Conservation (phyloP, 306 rosid genomes). For the Quercus engelmannii region DNA sequence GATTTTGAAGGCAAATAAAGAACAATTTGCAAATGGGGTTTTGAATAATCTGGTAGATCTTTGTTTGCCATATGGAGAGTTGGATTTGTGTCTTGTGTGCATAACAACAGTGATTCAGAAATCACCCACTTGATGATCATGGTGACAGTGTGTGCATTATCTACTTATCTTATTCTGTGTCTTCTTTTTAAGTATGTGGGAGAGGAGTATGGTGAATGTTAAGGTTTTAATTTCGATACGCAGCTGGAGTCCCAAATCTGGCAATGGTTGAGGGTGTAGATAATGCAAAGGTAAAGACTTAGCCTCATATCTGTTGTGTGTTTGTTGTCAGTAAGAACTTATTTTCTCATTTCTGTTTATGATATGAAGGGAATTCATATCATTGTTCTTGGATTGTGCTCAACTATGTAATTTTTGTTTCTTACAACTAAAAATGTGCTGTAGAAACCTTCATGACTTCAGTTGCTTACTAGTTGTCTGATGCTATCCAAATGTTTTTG, state of each 20-base stretch:
- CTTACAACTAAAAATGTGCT: background rate
- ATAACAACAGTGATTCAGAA: background rate
- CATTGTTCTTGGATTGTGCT: background rate
- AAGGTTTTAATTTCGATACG: slow-evolving; percentile 16
- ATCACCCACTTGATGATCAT: background rate
- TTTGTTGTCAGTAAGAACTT: slow-evolving; percentile 4
- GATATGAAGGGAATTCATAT: slow-evolving; percentile 9
- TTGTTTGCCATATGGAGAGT: background rate
- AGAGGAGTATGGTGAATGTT: slow-evolving; percentile 1
- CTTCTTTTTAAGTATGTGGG: background rate
- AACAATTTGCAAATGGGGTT: background rate
- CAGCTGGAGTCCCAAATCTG: slow-evolving; percentile 78
- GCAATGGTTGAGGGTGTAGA: slow-evolving; percentile 83
- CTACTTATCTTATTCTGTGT: background rate
- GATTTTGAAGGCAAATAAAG: background rate
- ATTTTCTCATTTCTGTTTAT: slow-evolving; percentile 11
- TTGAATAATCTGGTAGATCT: background rate
- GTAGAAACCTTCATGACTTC: background rate
- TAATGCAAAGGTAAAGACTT: slow-evolving; percentile 69
- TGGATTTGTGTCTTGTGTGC: background rate
- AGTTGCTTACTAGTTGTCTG: background rate
- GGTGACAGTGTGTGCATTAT: background rate
- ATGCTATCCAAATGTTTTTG: background rate
- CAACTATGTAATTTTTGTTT: background rate
- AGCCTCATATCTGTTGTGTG: slow-evolving; percentile 18